Percentiles rank a stretch among this genome's conserved stretches.
phyloP scores from a whole-genome alignment of 352 stramenopile species.

The Globisporangium okanoganense region DNA sequence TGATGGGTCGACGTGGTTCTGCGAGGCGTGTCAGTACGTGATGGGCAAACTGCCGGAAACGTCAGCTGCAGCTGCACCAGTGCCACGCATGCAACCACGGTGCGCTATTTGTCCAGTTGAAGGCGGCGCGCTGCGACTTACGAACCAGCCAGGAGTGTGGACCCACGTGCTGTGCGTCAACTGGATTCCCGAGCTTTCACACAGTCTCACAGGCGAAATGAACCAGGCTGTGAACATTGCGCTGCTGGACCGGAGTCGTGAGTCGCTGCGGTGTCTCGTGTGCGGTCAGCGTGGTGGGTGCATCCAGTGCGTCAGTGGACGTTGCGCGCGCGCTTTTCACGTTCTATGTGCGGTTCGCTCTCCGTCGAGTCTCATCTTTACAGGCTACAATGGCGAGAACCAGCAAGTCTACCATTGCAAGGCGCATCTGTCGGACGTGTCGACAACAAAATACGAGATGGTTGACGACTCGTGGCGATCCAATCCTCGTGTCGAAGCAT shows the following conservation, averaged over 20 bases:
- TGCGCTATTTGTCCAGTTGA: slow-evolving; percentile 67
- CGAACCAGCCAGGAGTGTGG: slow-evolving; percentile 58
- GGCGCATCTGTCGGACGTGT: slow-evolving; percentile 63
- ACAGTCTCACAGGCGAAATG: slow-evolving; percentile 52
- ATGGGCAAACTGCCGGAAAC: slow-evolving; percentile 1
- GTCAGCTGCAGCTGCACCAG: slow-evolving; percentile 1
- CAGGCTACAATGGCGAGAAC: slow-evolving; percentile 73
- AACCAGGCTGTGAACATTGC: slow-evolving; percentile 65
- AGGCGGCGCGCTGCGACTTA: slow-evolving; percentile 70
- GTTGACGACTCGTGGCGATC: slow-evolving; percentile 57
- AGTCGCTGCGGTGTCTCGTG: slow-evolving; percentile 71
- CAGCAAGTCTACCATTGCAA: slow-evolving; percentile 86
- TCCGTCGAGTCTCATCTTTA: slow-evolving; percentile 69
- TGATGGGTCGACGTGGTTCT: slow-evolving; percentile 49
- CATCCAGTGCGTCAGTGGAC: slow-evolving; percentile 86
- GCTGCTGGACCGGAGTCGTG: slow-evolving; percentile 61
- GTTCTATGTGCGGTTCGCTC: slow-evolving; percentile 75
- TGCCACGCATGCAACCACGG: slow-evolving; percentile 32
- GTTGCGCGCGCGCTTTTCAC: slow-evolving; percentile 81
- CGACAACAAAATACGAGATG: slow-evolving; percentile 54
- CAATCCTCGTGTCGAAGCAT: slow-evolving; percentile 22
- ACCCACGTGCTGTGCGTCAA: slow-evolving; percentile 82
- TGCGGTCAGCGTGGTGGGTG: slow-evolving; percentile 78
- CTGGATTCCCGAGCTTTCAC: slow-evolving; percentile 86
- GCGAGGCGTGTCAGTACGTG: slow-evolving; percentile 57